Percentiles rank a stretch among this genome's conserved stretches.
Evolutionary conservation across 2,329 filamentous ascomycete genomes (phyloP).

Genomic region (Claviceps spartinae): DNA sequence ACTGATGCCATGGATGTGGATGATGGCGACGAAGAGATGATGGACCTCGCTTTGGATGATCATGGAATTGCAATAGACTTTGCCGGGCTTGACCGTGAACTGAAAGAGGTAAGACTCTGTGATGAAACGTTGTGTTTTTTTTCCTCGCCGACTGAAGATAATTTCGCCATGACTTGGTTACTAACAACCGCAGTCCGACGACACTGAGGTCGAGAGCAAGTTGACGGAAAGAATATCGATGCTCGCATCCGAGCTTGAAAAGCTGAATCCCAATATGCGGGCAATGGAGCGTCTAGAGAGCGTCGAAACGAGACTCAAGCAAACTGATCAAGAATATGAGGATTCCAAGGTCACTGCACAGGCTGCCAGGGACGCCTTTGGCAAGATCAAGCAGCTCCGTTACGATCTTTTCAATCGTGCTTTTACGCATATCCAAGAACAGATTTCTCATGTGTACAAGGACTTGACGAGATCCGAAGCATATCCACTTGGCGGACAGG

Average conservation of each 20-base stretch:
- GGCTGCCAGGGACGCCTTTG: constrained; percentile 69
- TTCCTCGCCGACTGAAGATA: neutral
- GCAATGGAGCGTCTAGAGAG: constrained; percentile 82
- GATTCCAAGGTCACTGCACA: constrained; percentile 63
- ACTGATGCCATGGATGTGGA: constrained; percentile 90
- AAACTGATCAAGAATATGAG: constrained; percentile 82
- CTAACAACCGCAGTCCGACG: constrained; percentile 49
- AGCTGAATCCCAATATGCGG: constrained; percentile 93
- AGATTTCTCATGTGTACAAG: constrained; percentile 88
- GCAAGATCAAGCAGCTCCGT: constrained; percentile 65
- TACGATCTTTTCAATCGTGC: constrained; percentile 91
- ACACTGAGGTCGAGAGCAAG: constrained; percentile 57
- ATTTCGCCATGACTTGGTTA: neutral
- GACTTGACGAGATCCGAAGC: constrained; percentile 81
- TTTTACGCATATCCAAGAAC: constrained; percentile 86
- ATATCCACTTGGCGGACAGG: constrained; percentile 84
- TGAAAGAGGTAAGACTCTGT: constrained; percentile 51
- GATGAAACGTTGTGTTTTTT: neutral
- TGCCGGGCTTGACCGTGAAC: constrained; percentile 63
- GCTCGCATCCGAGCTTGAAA: constrained; percentile 70
- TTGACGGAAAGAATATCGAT: constrained; percentile 65
- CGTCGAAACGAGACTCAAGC: constrained; percentile 68
- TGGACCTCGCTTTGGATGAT: constrained; percentile 61
- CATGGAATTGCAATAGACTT: constrained; percentile 90
- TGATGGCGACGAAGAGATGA: constrained; percentile 44